Conservation (phyloP, 176 grass and related monocot genomes). For the Juncus effusus region DNA sequence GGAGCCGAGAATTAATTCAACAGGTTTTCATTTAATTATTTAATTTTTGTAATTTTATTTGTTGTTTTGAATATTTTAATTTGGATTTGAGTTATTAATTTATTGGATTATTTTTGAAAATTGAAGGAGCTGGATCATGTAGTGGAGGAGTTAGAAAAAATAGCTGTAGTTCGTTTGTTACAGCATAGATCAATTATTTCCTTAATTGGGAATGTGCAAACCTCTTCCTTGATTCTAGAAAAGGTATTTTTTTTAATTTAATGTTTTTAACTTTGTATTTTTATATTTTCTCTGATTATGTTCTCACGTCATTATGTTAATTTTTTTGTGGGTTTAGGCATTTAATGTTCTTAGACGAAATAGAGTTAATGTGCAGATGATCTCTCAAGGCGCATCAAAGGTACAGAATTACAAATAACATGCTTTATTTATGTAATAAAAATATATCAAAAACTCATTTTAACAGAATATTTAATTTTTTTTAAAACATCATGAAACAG, state of each 20-base stretch:
- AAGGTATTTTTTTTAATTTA: slow-evolving; percentile 43
- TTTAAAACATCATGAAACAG: slow-evolving; percentile 19
- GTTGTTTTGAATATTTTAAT: not conserved
- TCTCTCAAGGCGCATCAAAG: slow-evolving; percentile 98
- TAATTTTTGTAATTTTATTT: slow-evolving; percentile 14
- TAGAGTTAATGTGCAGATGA: slow-evolving; percentile 95
- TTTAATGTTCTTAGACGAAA: slow-evolving; percentile 76
- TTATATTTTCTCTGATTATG: not conserved
- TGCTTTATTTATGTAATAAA: not conserved
- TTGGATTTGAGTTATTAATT: not conserved
- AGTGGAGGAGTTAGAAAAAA: slow-evolving; percentile 76
- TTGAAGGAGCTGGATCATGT: slow-evolving; percentile 83
- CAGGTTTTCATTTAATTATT: slow-evolving; percentile 30
- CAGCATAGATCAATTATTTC: slow-evolving; percentile 84
- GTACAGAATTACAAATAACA: slow-evolving; percentile 23
- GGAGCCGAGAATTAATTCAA: slow-evolving; percentile 89
- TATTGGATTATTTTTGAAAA: slow-evolving; percentile 19
- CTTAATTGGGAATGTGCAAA: slow-evolving; percentile 81
- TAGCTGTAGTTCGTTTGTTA: slow-evolving; percentile 81
- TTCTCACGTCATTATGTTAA: not conserved
- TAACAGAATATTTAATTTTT: too few relatives aligned
- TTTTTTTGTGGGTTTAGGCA: slow-evolving; percentile 39
- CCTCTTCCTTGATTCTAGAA: slow-evolving; percentile 83
- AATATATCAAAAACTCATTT: not conserved
- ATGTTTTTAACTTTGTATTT: slow-evolving; percentile 4